phyloP scores from a whole-genome alignment of 208 protist genomes.

The Blechomonas ayalai region DNA sequence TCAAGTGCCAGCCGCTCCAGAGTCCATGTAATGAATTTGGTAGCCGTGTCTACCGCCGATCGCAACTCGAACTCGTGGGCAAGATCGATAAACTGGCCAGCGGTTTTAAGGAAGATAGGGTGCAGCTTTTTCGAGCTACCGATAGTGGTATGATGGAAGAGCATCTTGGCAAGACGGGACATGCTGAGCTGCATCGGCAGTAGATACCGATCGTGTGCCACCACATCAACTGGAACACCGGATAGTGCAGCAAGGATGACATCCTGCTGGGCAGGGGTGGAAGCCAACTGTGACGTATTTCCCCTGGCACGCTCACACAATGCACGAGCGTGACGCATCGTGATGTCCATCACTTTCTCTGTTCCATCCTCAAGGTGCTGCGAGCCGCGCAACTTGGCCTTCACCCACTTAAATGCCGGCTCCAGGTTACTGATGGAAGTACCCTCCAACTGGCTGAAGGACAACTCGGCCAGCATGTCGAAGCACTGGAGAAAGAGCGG shows the following conservation, averaged over 20 bases:
- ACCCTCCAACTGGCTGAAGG: slow-evolving; percentile 26
- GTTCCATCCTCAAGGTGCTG: slow-evolving; percentile 52
- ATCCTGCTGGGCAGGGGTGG: slow-evolving; percentile 26
- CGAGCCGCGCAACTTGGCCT: slow-evolving; percentile 32
- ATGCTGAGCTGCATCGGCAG: slow-evolving; percentile 30
- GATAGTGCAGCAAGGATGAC: slow-evolving; percentile 46
- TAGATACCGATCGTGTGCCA: slow-evolving; percentile 45
- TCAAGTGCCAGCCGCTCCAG: slow-evolving; percentile 35
- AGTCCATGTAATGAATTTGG: slow-evolving; percentile 25
- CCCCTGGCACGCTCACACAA: slow-evolving; percentile 24
- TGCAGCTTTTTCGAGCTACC: slow-evolving; percentile 50
- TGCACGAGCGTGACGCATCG: slow-evolving; percentile 29
- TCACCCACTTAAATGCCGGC: slow-evolving; percentile 20
- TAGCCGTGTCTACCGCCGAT: slow-evolving; percentile 27
- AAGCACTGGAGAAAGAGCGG: slow-evolving; percentile 38
- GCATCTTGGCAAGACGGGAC: slow-evolving; percentile 22
- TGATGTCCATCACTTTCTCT: slow-evolving; percentile 35
- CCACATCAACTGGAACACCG: slow-evolving; percentile 33
- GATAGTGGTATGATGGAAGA: slow-evolving; percentile 51
- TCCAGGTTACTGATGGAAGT: slow-evolving; percentile 16
- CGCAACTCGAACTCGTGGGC: slow-evolving; percentile 45
- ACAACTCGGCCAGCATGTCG: slow-evolving; percentile 49
- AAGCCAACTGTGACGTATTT: slow-evolving; percentile 17
- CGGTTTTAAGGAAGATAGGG: slow-evolving; percentile 59
- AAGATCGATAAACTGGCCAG: slow-evolving; percentile 34